phyloP scores from a whole-genome alignment of 768 basidiomycete genomes.

The Glaciozyma antarctica region DNA sequence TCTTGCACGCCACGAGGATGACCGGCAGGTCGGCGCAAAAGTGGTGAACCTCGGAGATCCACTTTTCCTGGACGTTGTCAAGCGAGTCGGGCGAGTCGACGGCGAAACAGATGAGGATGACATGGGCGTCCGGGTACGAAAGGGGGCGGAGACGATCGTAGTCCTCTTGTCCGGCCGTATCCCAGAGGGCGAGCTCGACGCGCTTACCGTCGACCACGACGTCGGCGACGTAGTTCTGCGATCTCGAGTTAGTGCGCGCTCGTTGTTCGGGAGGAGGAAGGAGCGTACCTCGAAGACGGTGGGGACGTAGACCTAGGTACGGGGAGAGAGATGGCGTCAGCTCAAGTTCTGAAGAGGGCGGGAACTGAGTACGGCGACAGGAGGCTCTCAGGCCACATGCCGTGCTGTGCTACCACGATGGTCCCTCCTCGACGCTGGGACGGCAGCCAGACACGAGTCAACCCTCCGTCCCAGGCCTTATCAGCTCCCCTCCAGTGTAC shows the following conservation, averaged over 20 bases:
- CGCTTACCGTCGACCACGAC: slow-evolving; percentile 98
- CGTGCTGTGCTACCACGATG: too few relatives aligned
- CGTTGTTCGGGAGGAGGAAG: not conserved
- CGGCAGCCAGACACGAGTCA: too few relatives aligned
- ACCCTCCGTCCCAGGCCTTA: too few relatives aligned
- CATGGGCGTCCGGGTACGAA: slow-evolving; percentile 98
- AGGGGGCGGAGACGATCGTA: slow-evolving; percentile 97
- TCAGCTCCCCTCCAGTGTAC: too few relatives aligned
- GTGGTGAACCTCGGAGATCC: slow-evolving; percentile 98
- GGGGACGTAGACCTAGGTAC: slow-evolving; percentile 85
- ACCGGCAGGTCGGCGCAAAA: slow-evolving; percentile 85
- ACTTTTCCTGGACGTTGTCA: slow-evolving; percentile 99
- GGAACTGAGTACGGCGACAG: too few relatives aligned
- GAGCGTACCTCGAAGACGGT: slow-evolving; percentile 97
- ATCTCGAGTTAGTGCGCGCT: not conserved
- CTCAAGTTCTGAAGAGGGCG: not conserved
- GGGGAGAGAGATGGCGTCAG: not conserved
- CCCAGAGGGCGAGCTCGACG: slow-evolving; percentile 97
- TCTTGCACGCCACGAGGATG: slow-evolving; percentile 98
- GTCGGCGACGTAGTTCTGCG: slow-evolving; percentile 59
- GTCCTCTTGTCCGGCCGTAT: slow-evolving; percentile 99
- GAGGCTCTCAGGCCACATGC: too few relatives aligned
- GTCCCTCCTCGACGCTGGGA: too few relatives aligned
- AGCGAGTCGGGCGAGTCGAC: slow-evolving; percentile 96
- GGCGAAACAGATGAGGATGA: slow-evolving; percentile 98